Base-by-base conservation (phyloP, 2,329 filamentous ascomycete species). In the Huntiella abstrusa region DNA sequence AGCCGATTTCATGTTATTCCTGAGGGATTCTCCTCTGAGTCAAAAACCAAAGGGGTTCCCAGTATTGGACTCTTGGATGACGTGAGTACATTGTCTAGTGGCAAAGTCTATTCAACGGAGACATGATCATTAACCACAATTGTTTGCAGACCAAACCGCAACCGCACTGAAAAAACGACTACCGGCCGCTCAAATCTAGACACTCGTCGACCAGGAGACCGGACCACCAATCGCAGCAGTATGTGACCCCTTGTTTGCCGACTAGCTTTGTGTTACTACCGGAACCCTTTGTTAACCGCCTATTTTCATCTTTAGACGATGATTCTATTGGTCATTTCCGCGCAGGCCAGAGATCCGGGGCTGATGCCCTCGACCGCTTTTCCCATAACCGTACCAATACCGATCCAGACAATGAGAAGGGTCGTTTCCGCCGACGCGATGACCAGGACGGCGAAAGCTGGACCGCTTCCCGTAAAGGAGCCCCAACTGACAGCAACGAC, bases 71-170 rank as follows among this genome's bases (percentile, higher is more conserved):
- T 17, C 35, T 6, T 13, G n/a, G 35, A 28, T 28, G 22, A 28
- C 22, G 22, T 28, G 22, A 28, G 22, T 28, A 28, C 7, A 28
- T 28, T 28, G 22, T 28, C 22, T 7, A 28, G 22, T 10, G 6
- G 22, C 22, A 28, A 28, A 28, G 22, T 28, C 22, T 28, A 3
- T 8, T 10, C 10, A 28, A 10, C 8, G 3, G 22, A 28, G 22
- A 28, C 22, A 28, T 28, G 3, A 28, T 10, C 3, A 28, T 7
- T 28, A 28, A 28, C 22, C 22, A 28, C 10, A 3, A 28, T 28
- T 86, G 86, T 57, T 67, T 72, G 55, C 92, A 83, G 63, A 88
- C 88, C 41, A 67, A 79, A 52, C 73, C 71, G 52, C 71, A 95
- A 40, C 87, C 86, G 53, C 81, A 28, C 22, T 28, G 22, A 28